Evolutionary conservation across 495 filamentous ascomycete genomes (phyloP).

Genomic region (Penicillium malachiteum): DNA sequence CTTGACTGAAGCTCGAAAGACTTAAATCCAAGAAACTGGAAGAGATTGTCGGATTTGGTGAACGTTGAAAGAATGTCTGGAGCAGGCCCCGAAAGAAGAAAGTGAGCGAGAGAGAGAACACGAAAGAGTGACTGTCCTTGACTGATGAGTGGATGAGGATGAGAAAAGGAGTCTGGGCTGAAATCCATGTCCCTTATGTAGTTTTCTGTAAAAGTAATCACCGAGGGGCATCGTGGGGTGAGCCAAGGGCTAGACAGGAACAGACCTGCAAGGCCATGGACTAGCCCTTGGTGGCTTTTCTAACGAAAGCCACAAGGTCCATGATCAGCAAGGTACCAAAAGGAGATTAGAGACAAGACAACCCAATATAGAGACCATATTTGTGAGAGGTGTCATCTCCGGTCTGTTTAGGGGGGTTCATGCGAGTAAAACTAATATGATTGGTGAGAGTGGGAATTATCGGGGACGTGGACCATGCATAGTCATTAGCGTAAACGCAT

Average conservation of each 20-base stretch:
- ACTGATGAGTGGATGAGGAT: slow-evolving; percentile 20
- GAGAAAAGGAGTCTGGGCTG: slow-evolving; percentile 15
- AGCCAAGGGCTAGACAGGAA: slow-evolving; percentile 23
- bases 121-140: slow-evolving; percentile 25
- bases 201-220: slow-evolving; percentile 11
- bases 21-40: slow-evolving; percentile 1
- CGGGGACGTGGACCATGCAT: neutral
- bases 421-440: slow-evolving; percentile 2
- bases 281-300: slow-evolving; percentile 23
- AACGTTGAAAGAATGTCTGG: slow-evolving; percentile 19
- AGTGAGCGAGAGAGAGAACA: slow-evolving; percentile 8
- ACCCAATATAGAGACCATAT: neutral
- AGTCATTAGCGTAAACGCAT: slow-evolving; percentile 2
- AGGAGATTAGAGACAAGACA: slow-evolving; percentile 5
- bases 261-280: slow-evolving; percentile 26
- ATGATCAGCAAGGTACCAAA: slow-evolving; percentile 29
- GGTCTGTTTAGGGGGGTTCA: neutral
- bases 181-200: slow-evolving; percentile 28
- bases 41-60: slow-evolving; percentile 14
- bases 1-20: slow-evolving; percentile 2
- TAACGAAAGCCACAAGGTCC: slow-evolving; percentile 18
- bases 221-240: slow-evolving; percentile 15
- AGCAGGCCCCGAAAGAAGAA: slow-evolving; percentile 11
- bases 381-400: slow-evolving; percentile 14
- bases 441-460: slow-evolving; percentile 5